These are phyloP conservation scores for Xylaria sp. DNA, from an alignment of 2,329 filamentous ascomycete genomes.

Conservation along the genomic window DNA sequence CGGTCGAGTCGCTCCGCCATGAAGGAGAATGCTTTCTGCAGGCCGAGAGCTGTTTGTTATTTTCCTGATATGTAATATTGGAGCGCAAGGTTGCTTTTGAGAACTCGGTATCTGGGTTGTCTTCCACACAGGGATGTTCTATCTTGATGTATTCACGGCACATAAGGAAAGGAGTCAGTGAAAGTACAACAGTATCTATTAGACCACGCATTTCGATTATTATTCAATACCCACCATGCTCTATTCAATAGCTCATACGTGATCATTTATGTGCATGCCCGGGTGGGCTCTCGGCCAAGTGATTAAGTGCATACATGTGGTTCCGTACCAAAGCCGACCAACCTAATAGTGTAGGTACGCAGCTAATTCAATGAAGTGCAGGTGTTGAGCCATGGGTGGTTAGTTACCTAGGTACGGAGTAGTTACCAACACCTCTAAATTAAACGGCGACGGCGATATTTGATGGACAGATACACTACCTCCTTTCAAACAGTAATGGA, in stretches of 20 bases:
- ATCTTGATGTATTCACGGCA: constrained; percentile 33
- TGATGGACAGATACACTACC: too few species aligned
- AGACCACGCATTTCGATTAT: constrained; percentile 17
- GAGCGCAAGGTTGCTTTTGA: constrained; percentile 35
- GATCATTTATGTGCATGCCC: background rate
- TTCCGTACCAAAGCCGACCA: too few species aligned
- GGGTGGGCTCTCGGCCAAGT: background rate
- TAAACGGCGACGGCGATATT: too few species aligned
- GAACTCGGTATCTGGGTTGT: constrained; percentile 19
- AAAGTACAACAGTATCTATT: constrained; percentile 14
- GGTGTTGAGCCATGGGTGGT: too few species aligned
- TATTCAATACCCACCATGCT: constrained; percentile 26
- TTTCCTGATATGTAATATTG: constrained; percentile 40
- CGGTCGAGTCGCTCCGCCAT: constrained; percentile 14
- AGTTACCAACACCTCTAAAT: too few species aligned
- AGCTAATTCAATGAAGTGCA: too few species aligned
- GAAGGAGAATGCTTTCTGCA: constrained; percentile 20
- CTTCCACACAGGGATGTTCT: constrained; percentile 32
- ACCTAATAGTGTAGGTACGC: too few species aligned
- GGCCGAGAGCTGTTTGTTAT: constrained; percentile 31
- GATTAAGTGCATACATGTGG: too few species aligned
- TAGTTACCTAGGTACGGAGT: too few species aligned
- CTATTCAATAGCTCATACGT: background rate
- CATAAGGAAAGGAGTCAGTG: constrained; percentile 26
- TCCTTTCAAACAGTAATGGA: too few species aligned